These are phyloP conservation scores for Cutaneotrichosporon mucoides DNA, from an alignment of 1,284 basidiomycete genomes.

Conservation along the genomic window DNA sequence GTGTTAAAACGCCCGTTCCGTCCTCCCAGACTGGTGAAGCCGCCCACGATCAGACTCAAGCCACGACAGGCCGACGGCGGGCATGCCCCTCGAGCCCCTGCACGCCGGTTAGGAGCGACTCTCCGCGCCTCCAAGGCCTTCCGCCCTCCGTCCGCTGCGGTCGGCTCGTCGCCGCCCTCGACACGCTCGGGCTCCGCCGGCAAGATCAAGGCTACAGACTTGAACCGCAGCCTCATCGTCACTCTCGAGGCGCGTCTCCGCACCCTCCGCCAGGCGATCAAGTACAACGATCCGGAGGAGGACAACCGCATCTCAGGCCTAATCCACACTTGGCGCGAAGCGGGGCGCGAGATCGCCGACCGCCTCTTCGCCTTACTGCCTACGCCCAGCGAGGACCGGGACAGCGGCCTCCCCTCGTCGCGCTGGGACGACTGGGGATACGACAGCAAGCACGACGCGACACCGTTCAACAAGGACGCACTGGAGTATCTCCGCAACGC, in stretches of 20 bases:
- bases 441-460: not conserved
- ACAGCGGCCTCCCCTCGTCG: not conserved
- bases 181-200: not conserved
- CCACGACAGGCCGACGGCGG: not conserved
- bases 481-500: constrained; percentile 17
- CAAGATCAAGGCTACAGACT: not conserved
- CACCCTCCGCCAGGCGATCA: constrained; percentile 30
- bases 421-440: not conserved
- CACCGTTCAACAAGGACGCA: constrained; percentile 17
- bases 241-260: constrained; percentile 30
- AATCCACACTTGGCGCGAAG: constrained; percentile 35
- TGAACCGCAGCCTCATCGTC: constrained; percentile 10
- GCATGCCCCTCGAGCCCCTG: not conserved
- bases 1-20: constrained; percentile 42
- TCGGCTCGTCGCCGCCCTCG: not conserved
- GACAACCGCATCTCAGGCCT: constrained; percentile 30
- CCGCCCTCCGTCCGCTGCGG: not conserved
- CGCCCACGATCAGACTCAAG: not conserved
- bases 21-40: constrained; percentile 16
- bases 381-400: constrained; percentile 12
- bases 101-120: not conserved
- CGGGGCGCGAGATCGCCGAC: constrained; percentile 42
- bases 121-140: not conserved
- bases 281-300: constrained; percentile 21
- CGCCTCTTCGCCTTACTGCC: constrained; percentile 32